Evolutionary conservation across 352 stramenopile species (phyloP), one percentile per base, ranked within the genome.

Genomic region (Globisporangium apiculatum): DNA sequence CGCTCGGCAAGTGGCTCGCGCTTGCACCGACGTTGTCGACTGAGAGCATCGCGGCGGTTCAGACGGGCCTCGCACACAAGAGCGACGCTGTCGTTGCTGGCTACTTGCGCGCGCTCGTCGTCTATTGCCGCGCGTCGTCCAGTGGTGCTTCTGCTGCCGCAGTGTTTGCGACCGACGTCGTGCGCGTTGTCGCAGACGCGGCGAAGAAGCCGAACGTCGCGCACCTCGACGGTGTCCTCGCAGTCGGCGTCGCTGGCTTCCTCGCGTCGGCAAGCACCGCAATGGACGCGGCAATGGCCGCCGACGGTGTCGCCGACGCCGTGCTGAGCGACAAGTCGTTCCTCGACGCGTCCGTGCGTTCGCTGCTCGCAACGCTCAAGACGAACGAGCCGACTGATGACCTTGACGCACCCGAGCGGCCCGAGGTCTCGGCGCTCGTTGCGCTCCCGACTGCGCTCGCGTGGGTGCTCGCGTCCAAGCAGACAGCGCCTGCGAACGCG

Each of bases 181-280:
- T 86, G 46, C 60, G 60, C 0, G 63, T 95, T 36, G 70, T 85
- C 37, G 64, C 74, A 42, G 78, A 91, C 8, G 61, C 79, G 4
- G 88, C 80, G 56, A 95, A 94, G 69, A 95, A 93, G 67, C 66
- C 75, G 0, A 84, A 86, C 51, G 49, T 92, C 31, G 53, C 71
- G 4, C 86, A 91, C 57, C 55, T 91, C n/a, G 83, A 94, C 45
- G 86, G 83, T 12, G 64, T 95, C 38, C 62, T 95, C 3, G 79
- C 86, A 14, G 54, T 94, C 58, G 70, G 71, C 9, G 57, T 92
- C 9, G 80, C 78, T 17, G 83, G 80, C 35, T 65, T 64, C 24
- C 73, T 91, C 41, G 76, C 79, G 18, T 72, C 83, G 42, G 68
- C 69, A 3, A 86, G 62, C 57, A 89, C 73, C 18, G 73, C 69